Evolutionary conservation across 352 stramenopile species (phyloP).

Genomic region (Globisporangium yorkense): DNA sequence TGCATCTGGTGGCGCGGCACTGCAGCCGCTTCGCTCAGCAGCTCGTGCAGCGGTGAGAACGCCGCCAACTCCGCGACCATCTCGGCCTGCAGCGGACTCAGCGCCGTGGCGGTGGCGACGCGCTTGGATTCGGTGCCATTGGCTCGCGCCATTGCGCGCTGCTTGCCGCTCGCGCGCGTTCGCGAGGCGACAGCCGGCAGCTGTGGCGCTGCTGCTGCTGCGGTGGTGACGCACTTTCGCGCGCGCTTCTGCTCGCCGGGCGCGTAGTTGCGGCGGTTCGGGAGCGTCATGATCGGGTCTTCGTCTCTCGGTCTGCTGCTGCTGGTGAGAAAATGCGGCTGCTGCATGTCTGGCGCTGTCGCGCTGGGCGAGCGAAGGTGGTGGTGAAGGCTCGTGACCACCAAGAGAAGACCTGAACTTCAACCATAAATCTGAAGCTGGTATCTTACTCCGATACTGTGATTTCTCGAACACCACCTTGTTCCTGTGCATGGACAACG

Average conservation of each 20-base stretch:
- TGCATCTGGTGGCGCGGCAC: background rate
- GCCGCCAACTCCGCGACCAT: conserved; percentile 9
- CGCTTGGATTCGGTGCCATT: conserved; percentile 7
- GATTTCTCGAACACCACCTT: too few relatives aligned
- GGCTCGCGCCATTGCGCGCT: background rate
- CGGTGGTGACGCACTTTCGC: conserved; percentile 17
- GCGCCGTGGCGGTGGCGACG: background rate
- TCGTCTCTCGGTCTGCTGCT: background rate
- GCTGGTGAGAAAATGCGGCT: background rate
- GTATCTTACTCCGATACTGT: background rate
- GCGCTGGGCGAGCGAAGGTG: background rate
- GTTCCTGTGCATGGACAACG: too few relatives aligned
- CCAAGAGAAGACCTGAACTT: background rate
- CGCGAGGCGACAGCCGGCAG: background rate
- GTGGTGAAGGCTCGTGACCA: background rate
- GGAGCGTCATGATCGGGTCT: conserved; percentile 41
- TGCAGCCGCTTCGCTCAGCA: background rate
- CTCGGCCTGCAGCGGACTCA: conserved; percentile 9
- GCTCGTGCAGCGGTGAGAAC: conserved; percentile 9
- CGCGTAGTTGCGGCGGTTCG: conserved; percentile 48
- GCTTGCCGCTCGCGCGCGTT: conserved; percentile 12
- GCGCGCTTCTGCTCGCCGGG: conserved; percentile 35
- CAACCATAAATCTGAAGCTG: background rate
- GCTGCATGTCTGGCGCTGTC: background rate
- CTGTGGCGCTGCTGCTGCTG: background rate